phyloP scores from a whole-genome alignment of 768 basidiomycete genomes.

The Amanita phalloides region DNA sequence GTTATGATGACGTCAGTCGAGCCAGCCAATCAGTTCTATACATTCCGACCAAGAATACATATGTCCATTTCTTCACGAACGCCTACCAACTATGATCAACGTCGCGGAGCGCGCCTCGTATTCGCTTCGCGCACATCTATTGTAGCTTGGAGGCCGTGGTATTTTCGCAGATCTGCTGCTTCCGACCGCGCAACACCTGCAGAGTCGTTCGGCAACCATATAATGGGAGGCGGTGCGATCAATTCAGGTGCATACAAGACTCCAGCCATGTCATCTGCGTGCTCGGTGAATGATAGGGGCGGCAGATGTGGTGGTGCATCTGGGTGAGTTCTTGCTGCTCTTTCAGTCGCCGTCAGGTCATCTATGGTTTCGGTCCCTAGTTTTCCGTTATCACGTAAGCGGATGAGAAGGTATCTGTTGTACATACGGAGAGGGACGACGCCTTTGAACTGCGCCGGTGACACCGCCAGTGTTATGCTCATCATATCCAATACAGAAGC shows the following conservation, averaged over 20 bases:
- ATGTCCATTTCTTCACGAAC: not conserved
- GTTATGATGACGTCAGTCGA: not conserved
- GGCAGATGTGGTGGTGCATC: slow-evolving; percentile 69
- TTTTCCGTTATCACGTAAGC: slow-evolving; percentile 1
- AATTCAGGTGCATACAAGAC: slow-evolving; percentile 79
- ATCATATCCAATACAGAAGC: slow-evolving; percentile 82
- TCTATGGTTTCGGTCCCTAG: slow-evolving; percentile 70
- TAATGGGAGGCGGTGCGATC: slow-evolving; percentile 65
- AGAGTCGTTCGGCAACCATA: slow-evolving; percentile 78
- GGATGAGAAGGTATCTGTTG: slow-evolving; percentile 3
- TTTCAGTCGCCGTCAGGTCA: slow-evolving; percentile 69
- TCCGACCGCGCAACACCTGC: slow-evolving; percentile 67
- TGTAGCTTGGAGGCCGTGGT: slow-evolving; percentile 61
- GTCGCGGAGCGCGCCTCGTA: slow-evolving; percentile 16
- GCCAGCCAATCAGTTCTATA: slow-evolving; percentile 17
- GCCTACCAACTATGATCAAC: slow-evolving; percentile 8
- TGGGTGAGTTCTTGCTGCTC: slow-evolving; percentile 67
- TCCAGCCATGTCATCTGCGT: slow-evolving; percentile 66
- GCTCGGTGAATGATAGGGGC: slow-evolving; percentile 58
- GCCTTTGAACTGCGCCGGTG: slow-evolving; percentile 48
- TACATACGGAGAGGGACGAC: slow-evolving; percentile 59
- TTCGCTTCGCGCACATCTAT: slow-evolving; percentile 59
- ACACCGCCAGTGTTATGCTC: slow-evolving; percentile 65
- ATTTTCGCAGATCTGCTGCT: slow-evolving; percentile 64
- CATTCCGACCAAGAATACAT: slow-evolving; percentile 1